These are phyloP conservation scores for Furcasterigmium sp. DNA, from an alignment of 2,329 filamentous ascomycete species.

Conservation along the genomic window DNA sequence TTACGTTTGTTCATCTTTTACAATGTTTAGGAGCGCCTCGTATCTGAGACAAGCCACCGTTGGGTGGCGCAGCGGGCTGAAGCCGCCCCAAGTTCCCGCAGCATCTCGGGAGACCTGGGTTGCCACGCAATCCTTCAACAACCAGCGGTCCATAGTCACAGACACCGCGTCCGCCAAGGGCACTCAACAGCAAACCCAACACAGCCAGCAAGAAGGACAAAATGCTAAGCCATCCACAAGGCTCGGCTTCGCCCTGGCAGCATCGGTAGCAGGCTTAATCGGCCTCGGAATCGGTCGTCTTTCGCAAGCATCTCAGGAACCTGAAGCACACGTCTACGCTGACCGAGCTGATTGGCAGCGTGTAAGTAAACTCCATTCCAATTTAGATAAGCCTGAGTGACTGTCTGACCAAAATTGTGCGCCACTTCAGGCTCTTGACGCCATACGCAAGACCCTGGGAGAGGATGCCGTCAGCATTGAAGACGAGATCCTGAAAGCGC, in stretches of 20 bases:
- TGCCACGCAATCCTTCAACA: no score
- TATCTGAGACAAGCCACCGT: no score
- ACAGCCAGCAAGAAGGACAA: neutral
- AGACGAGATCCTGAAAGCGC: neutral
- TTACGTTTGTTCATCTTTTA: no score
- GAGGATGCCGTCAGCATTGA: neutral
- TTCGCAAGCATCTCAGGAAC: neutral
- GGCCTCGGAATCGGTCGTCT: neutral
- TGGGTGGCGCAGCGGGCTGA: no score
- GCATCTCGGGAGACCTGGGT: no score
- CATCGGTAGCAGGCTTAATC: neutral
- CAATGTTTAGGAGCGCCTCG: no score
- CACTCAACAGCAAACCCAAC: neutral
- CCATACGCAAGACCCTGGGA: neutral
- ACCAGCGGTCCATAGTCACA: no score
- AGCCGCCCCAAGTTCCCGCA: no score
- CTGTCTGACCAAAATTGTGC: no score
- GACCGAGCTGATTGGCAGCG: neutral
- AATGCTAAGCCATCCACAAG: neutral
- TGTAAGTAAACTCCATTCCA: neutral
- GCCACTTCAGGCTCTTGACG: neutral
- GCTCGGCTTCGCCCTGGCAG: neutral
- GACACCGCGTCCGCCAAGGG: neutral
- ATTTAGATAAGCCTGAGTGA: no score
- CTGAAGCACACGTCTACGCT: neutral